Evolutionary conservation across 441 rosid genomes (phyloP), one percentile per base, ranked within the genome.

Genomic region (Pelargonium australe): DNA sequence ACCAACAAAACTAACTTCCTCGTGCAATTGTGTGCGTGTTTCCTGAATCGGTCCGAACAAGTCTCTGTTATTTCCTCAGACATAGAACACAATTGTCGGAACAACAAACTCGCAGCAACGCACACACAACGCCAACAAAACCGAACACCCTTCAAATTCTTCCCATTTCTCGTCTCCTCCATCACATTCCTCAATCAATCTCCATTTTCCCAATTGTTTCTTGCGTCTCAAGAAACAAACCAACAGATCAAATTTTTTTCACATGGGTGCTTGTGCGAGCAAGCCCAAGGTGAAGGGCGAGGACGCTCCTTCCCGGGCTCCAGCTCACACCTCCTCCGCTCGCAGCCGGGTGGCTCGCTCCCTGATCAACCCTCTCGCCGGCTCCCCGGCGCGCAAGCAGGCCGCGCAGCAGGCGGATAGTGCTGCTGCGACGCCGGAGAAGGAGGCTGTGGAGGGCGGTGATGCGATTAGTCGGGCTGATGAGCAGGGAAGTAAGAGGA

Each of bases 211-310:
- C 40, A 4, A 31, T 31, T 34, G 58, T 51, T 51, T 51, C 58
- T 51, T 51, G 58, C 5, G 58, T 3, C 58, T 4, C 58, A 51
- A 51, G 14, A 2, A 51, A 51, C 6, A 13, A 53, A 4, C 40
- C 40, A 34, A 34, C 40, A n/a, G 40, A 34, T 34, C 40, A 53
- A 53, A 53, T 7, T 16, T 3, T 51, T 7, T 7, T n/a, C 6
- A 53, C 2, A 53, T 53, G 60, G 60, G 60, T 53, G 20, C 60
- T n/a, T 53, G 60, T 7, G 20, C 20, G 20, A 53, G 60, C 60
- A 53, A 53, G 60, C 60, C 60, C 60, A 53, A 14, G 60, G 60
- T 53, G 17, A 53, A 7, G 60, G 8, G 60, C 60, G 60, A 53
- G 7, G 60, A 53, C 20, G 20, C 20, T 1, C 60, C 60, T 1